A percentile compares a stretch with the other conserved stretches of the same genome.
Conservation (phyloP, 2,329 filamentous ascomycete genomes). For the Calonectria multiphialidica region DNA sequence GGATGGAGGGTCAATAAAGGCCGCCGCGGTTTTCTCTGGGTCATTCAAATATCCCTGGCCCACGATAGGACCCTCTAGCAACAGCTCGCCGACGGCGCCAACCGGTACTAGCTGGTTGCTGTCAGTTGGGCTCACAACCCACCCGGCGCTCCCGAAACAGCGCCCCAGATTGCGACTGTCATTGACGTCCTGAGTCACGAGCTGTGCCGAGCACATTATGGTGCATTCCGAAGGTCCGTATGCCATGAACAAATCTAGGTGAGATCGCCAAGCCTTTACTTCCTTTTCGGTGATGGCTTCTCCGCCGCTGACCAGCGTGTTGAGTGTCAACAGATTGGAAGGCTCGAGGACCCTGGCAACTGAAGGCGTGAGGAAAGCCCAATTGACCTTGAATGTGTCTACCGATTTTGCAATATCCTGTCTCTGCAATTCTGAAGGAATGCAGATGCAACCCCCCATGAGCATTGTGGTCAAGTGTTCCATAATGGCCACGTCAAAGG, state of each 20-base stretch:
- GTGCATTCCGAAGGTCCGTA: background rate
- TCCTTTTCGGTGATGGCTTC: background rate
- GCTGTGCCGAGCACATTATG: background rate
- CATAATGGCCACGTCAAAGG: background rate
- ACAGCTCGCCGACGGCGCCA: constrained; percentile 41
- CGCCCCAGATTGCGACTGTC: background rate
- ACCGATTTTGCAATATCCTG: background rate
- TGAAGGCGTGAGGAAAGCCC: background rate
- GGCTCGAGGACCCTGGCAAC: background rate
- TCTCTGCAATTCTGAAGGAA: background rate
- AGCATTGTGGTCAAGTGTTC: background rate
- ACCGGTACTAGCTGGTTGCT: constrained; percentile 31
- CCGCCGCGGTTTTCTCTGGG: constrained; percentile 36
- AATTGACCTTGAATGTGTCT: background rate
- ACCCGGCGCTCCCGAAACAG: constrained; percentile 9
- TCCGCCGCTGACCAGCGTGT: background rate
- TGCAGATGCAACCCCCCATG: background rate
- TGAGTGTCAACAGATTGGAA: background rate
- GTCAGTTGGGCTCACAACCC: constrained; percentile 38
- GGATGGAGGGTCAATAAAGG: constrained; percentile 43
- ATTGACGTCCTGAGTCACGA: background rate
- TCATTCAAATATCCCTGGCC: constrained; percentile 39
- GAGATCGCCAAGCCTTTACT: background rate
- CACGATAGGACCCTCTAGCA: constrained; percentile 43
- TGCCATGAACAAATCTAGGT: background rate